A percentile compares a stretch with the other conserved stretches of the same genome.
These are phyloP conservation scores for Geranium incanum DNA, from an alignment of 441 rosid species.

Conservation along the genomic window DNA sequence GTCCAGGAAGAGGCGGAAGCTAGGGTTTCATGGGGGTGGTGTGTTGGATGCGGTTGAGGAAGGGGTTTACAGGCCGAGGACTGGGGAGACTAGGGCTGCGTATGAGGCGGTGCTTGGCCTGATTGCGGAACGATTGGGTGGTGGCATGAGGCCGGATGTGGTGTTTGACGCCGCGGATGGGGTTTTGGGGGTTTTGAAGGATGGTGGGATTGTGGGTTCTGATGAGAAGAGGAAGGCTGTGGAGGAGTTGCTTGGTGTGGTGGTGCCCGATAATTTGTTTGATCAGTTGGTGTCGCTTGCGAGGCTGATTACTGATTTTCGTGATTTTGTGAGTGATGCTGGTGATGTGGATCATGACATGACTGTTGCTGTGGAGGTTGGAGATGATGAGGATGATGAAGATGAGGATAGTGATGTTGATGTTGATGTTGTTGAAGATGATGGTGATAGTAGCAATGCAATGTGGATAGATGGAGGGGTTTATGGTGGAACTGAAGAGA, in stretches of 20 bases:
- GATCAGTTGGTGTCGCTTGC: neutral
- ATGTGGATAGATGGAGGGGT: conserved; percentile 1
- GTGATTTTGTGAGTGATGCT: neutral
- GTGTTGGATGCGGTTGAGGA: neutral
- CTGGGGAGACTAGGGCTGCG: neutral
- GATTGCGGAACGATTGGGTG: neutral
- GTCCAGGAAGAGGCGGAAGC: neutral
- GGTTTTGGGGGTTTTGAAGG: conserved; percentile 4
- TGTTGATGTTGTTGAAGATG: neutral
- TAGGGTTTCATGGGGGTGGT: neutral
- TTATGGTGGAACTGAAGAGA: neutral
- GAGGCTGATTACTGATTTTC: neutral
- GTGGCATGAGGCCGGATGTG: neutral
- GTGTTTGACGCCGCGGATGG: neutral
- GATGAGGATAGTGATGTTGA: neutral
- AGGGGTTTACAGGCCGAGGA: neutral
- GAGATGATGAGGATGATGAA: neutral
- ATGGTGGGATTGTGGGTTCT: neutral
- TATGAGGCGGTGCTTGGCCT: neutral
- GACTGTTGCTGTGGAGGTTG: neutral
- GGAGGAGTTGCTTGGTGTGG: conserved; percentile 4
- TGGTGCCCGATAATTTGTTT: conserved; percentile 1
- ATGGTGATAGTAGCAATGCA: neutral
- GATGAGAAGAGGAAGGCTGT: conserved; percentile 3
- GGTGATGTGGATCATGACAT: neutral